phyloP scores from a whole-genome alignment of 805 yeast species.

The Myxozyma monticola region DNA sequence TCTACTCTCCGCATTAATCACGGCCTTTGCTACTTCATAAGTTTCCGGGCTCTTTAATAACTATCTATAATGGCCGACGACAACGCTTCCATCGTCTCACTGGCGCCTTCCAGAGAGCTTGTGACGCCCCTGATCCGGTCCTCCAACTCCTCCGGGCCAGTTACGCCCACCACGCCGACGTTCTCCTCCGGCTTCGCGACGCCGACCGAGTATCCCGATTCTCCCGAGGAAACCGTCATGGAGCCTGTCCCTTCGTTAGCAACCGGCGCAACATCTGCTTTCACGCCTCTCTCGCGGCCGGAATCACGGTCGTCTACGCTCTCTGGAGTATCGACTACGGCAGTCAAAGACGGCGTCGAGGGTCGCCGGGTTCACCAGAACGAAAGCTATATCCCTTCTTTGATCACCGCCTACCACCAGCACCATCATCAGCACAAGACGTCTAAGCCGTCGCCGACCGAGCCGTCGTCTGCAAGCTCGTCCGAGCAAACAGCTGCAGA shows the following conservation, averaged over 20 bases:
- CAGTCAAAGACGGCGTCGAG: conserved; percentile 72
- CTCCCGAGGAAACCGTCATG: too few relatives aligned
- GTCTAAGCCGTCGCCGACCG: not conserved
- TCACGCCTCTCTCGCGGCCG: conserved; percentile 43
- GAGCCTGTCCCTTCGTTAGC: too few relatives aligned
- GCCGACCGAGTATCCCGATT: conserved; percentile 12
- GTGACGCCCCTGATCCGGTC: too few relatives aligned
- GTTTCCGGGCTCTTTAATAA: too few relatives aligned
- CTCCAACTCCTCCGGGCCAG: too few relatives aligned
- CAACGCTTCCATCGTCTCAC: too few relatives aligned
- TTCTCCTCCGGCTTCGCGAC: conserved; percentile 8
- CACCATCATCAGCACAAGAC: conserved; percentile 9
- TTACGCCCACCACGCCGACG: conserved; percentile 18
- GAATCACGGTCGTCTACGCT: conserved; percentile 57
- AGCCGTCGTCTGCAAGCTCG: not conserved
- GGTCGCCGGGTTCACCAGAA: conserved; percentile 48
- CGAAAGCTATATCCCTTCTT: not conserved
- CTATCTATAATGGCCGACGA: too few relatives aligned
- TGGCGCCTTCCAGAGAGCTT: too few relatives aligned
- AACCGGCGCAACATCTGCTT: not conserved
- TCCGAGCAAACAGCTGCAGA: not conserved
- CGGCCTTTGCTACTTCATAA: too few relatives aligned
- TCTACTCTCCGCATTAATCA: too few relatives aligned
- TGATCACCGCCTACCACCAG: conserved; percentile 1
- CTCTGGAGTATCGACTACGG: conserved; percentile 69